Evolutionary conservation across 1,284 basidiomycete species (phyloP), one percentile per base, ranked within the genome.

Genomic region (Cutaneotrichosporon spelunceum): DNA sequence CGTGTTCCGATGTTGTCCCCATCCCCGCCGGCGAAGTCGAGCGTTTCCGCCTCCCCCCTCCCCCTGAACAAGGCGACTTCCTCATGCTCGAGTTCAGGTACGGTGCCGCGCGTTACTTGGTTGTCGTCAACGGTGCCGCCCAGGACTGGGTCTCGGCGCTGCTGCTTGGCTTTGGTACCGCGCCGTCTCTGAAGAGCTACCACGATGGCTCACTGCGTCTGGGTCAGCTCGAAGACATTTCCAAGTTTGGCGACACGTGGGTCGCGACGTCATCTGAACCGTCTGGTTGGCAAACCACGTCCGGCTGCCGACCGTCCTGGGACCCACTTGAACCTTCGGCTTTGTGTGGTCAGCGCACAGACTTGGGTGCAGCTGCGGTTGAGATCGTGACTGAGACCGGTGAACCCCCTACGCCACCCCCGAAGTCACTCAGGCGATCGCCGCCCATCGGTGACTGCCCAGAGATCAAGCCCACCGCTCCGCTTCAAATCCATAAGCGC

Each of bases 121-220:
- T 72, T 1, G 73, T 78, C 0, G 75, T 78, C 52, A 75, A 72
- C 72, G 73, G 75, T 47, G 72, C n/a, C n/a, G n/a, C n/a, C n/a
- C n/a, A n/a, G n/a, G n/a, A n/a, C n/a, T n/a, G n/a, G n/a, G n/a
- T n/a, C n/a, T n/a, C n/a, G n/a, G n/a, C n/a, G n/a, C n/a, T 72
- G 13, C 61, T 75, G 1, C 64, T 72, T 0, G 72, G 70, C 10
- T 68, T 70, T 6, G 70, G 71, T 5, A 68, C 73, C 9, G 70
- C 68, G 0, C 71, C 71, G 3, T 55, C 45, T 14, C 30, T 48
- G 21, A 42, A 42, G 39, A 42, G 39, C 39, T 42, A 42, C 39
- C 39, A 42, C 19, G 39, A 42, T 7, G 45, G n/a, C 6, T 36
- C 55, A 1, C n/a, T 53, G 33, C 56, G 39, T 44, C 26, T n/a